phyloP scores from a whole-genome alignment of 441 rosid genomes.

The Croton setiger region DNA sequence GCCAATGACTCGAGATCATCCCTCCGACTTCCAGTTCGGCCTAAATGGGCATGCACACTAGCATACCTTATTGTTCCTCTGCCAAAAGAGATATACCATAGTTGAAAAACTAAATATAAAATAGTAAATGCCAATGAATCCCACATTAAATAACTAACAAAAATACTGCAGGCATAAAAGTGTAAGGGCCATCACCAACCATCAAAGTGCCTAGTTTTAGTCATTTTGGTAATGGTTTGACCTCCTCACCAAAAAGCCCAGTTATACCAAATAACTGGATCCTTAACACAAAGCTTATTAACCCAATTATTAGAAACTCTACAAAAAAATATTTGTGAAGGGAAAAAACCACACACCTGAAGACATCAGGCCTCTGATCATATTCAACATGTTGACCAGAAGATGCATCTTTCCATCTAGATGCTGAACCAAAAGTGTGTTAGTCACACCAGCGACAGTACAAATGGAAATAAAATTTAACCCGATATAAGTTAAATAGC shows the following conservation, averaged over 20 bases:
- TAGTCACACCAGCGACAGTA: slow-evolving; percentile 3
- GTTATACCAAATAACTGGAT: no score
- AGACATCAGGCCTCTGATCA: slow-evolving; percentile 94
- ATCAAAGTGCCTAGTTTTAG: no score
- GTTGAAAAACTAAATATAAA: slow-evolving; percentile 10
- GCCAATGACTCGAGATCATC: slow-evolving; percentile 94
- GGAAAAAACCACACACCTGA: slow-evolving; percentile 47
- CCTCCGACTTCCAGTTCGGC: slow-evolving; percentile 84
- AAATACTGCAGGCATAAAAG: no score
- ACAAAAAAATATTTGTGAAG: not conserved
- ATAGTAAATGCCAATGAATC: not conserved
- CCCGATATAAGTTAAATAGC: slow-evolving; percentile 7
- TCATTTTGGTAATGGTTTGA: no score
- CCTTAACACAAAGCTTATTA: no score
- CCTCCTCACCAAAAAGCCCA: no score
- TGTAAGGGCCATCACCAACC: no score
- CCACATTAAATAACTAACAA: no score
- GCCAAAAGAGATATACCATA: slow-evolving; percentile 26
- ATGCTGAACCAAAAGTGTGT: slow-evolving; percentile 49
- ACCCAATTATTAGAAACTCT: no score
- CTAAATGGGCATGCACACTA: slow-evolving; percentile 90
- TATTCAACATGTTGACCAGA: slow-evolving; percentile 91
- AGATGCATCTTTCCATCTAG: slow-evolving; percentile 87
- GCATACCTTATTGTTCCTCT: slow-evolving; percentile 95
- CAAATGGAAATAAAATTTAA: slow-evolving; percentile 1